Conservation (phyloP, 2,329 filamentous ascomycete genomes). For the Colletotrichum incanum region DNA sequence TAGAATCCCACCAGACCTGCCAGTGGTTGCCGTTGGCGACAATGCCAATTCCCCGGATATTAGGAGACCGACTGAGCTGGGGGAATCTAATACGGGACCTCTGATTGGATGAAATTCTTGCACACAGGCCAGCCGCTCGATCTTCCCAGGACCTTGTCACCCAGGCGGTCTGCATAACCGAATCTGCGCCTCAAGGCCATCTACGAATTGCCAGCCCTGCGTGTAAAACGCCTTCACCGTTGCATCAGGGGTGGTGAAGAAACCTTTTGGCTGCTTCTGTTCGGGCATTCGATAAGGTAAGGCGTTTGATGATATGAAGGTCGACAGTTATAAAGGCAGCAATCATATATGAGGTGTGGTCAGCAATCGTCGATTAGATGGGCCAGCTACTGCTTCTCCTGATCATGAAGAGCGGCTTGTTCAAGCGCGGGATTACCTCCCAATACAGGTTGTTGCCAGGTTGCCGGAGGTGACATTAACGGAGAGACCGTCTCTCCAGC, state of each 20-base stretch:
- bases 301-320: neutral
- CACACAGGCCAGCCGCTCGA: neutral
- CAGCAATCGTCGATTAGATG: neutral
- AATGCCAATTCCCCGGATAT: slow-evolving; percentile 17
- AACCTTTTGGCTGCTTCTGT: neutral
- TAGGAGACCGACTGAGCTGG: slow-evolving; percentile 8
- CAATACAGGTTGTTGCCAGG: neutral
- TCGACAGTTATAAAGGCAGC: too few relatives aligned
- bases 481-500: neutral
- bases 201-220: slow-evolving; percentile 8
- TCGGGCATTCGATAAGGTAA: neutral
- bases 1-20: slow-evolving; percentile 13
- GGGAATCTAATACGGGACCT: slow-evolving; percentile 13
- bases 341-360: too few relatives aligned
- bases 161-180: slow-evolving; percentile 28
- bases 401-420: neutral
- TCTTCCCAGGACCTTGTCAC: slow-evolving; percentile 3
- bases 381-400: neutral
- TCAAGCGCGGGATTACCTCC: too few relatives aligned
- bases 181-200: slow-evolving; percentile 8
- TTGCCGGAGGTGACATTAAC: neutral
- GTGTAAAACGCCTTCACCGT: neutral
- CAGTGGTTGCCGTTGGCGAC: slow-evolving; percentile 30
- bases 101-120: slow-evolving; percentile 24
- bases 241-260: slow-evolving; percentile 9